Percentiles rank a stretch among this genome's conserved stretches.
These are phyloP conservation scores for Phytophthora capsici DNA, from an alignment of 352 stramenopile species.

Conservation along the genomic window DNA sequence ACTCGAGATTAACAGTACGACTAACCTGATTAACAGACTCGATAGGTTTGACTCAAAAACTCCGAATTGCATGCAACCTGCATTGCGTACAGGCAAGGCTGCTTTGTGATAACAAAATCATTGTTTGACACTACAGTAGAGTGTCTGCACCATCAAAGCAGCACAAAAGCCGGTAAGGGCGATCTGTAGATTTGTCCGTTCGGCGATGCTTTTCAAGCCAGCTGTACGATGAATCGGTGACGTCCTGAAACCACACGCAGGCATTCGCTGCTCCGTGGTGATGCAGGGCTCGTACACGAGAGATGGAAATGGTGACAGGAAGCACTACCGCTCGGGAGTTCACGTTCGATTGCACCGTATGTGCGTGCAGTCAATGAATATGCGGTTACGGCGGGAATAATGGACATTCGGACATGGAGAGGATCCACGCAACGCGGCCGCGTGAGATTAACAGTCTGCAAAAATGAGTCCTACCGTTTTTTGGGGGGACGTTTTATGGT, in stretches of 20 bases:
- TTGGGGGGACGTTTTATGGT: background rate
- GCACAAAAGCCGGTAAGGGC: constrained; percentile 26
- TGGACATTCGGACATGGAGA: constrained; percentile 12
- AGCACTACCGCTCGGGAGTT: constrained; percentile 4
- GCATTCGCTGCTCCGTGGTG: constrained; percentile 15
- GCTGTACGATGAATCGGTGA: constrained; percentile 14
- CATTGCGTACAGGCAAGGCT: background rate
- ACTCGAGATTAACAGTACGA: background rate
- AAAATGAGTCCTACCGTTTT: too few species aligned
- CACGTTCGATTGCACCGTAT: constrained; percentile 13
- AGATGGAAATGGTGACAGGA: constrained; percentile 20
- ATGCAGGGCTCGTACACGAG: constrained; percentile 20
- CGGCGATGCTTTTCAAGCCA: constrained; percentile 7
- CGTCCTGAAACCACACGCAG: constrained; percentile 11
- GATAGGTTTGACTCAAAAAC: too few species aligned
- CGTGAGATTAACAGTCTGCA: too few species aligned
- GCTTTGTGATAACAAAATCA: background rate
- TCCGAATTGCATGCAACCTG: constrained; percentile 3
- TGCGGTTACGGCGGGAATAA: constrained; percentile 16
- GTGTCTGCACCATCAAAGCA: constrained; percentile 16
- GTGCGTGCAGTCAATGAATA: constrained; percentile 10
- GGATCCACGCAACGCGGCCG: constrained; percentile 5
- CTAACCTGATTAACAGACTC: too few species aligned
- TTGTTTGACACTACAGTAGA: too few species aligned
- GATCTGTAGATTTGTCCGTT: constrained; percentile 21